These are phyloP conservation scores for Achaetomiella virescens DNA, from an alignment of 495 filamentous ascomycete genomes.

Conservation along the genomic window DNA sequence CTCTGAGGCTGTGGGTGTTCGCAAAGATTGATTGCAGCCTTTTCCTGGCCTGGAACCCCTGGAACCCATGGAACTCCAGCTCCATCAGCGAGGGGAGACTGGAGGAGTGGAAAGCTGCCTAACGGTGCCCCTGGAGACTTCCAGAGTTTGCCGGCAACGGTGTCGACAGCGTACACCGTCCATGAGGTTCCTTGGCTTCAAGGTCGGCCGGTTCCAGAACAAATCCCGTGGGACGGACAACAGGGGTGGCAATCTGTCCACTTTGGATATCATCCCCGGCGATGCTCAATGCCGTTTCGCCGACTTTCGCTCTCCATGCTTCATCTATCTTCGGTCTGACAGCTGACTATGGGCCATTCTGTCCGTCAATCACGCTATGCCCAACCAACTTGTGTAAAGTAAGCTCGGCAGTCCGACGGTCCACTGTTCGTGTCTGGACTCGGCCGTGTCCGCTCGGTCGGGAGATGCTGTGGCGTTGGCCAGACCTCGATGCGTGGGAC, in stretches of 20 bases:
- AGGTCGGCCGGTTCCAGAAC: slow-evolving; percentile 19
- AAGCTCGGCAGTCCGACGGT: slow-evolving; percentile 28
- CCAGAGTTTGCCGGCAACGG: neutral
- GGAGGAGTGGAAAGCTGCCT: no score
- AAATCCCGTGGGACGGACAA: slow-evolving; percentile 15
- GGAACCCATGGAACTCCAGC: no score
- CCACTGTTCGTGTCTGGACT: slow-evolving; percentile 13
- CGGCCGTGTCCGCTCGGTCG: neutral
- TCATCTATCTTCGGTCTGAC: slow-evolving; percentile 24
- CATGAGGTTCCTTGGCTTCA: slow-evolving; percentile 3
- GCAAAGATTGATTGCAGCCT: no score
- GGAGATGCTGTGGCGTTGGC: neutral
- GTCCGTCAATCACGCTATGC: slow-evolving; percentile 29
- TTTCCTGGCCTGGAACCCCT: no score
- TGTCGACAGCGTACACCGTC: neutral
- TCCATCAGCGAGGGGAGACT: no score
- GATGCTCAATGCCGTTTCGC: slow-evolving; percentile 9
- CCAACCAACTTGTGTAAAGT: slow-evolving; percentile 23
- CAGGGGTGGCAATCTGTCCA: slow-evolving; percentile 21
- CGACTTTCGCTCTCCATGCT: slow-evolving; percentile 11
- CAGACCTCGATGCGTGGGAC: no score
- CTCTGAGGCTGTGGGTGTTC: no score
- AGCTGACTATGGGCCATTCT: slow-evolving; percentile 3
- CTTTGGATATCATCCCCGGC: slow-evolving; percentile 32
- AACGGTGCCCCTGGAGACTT: neutral